These are phyloP conservation scores for Sporothrix mexicana DNA, from an alignment of 2,329 filamentous ascomycete species.

Conservation along the genomic window DNA sequence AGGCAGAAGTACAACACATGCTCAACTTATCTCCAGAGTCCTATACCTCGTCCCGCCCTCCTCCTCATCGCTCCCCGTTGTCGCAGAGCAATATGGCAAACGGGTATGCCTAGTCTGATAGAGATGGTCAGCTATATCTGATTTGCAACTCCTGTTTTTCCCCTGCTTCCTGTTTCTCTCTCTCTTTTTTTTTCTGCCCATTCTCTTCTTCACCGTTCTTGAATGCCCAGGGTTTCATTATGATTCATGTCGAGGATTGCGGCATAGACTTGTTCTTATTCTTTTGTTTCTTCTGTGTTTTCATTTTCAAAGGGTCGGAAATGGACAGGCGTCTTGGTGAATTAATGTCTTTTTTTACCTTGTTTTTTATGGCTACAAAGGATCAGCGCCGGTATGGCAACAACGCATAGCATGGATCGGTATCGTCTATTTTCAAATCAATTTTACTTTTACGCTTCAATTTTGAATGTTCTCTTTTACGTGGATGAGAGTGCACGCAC, in stretches of 20 bases:
- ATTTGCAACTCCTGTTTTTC: not conserved
- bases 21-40: not conserved
- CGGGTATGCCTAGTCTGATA: not conserved
- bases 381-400: not conserved
- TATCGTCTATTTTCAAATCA: not conserved
- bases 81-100: no score
- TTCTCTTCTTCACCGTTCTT: not conserved
- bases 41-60: not conserved
- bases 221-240: no score
- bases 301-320: no score
- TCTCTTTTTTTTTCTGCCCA: not conserved
- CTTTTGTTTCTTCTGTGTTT: no score
- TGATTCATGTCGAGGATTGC: no score
- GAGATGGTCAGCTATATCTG: not conserved
- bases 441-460: not conserved
- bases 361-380: not conserved
- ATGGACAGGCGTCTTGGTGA: no score
- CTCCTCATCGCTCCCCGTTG: no score
- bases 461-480: not conserved
- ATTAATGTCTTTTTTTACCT: not conserved
- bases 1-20: constrained; percentile 10
- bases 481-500: no score
- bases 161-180: not conserved
- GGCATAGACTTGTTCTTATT: no score
- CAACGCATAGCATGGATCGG: constrained; percentile 16